Evolutionary conservation across 2,329 filamentous ascomycete genomes (phyloP).

Genomic region (Pseudocercospora cruenta): DNA sequence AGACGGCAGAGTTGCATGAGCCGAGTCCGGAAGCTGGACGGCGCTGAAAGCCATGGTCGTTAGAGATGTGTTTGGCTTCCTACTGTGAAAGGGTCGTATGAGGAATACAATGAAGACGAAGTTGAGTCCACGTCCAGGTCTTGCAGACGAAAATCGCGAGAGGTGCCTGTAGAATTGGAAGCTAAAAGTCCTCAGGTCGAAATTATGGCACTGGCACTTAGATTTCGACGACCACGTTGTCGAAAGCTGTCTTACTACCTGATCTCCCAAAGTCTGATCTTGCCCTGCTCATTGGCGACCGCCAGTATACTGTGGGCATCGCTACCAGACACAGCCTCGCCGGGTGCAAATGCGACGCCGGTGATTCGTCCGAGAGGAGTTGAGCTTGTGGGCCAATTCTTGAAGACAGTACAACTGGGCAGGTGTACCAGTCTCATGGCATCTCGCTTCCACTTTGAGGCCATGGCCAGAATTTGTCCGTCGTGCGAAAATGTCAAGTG

Average conservation of each 20-base stretch:
- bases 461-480: conserved; percentile 86
- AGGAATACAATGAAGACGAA: no score
- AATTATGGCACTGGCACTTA: no score
- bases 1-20: no score
- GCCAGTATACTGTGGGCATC: conserved; percentile 64
- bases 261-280: conserved; percentile 90
- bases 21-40: no score
- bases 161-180: no score
- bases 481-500: conserved; percentile 81
- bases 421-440: conserved; percentile 85
- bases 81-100: no score
- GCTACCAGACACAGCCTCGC: conserved; percentile 36
- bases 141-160: no score
- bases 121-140: no score
- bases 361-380: conserved; percentile 87
- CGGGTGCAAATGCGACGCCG: conserved; percentile 51
- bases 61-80: no score
- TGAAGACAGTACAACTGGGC: conserved; percentile 89
- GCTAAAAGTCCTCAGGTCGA: no score
- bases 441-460: conserved; percentile 84
- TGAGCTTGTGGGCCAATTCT: conserved; percentile 92
- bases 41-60: no score
- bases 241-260: conserved; percentile 24
- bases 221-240: background rate
- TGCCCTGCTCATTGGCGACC: conserved; percentile 85